Evolutionary conservation across 805 yeast species (phyloP).

Genomic region (Candida michaelii): DNA sequence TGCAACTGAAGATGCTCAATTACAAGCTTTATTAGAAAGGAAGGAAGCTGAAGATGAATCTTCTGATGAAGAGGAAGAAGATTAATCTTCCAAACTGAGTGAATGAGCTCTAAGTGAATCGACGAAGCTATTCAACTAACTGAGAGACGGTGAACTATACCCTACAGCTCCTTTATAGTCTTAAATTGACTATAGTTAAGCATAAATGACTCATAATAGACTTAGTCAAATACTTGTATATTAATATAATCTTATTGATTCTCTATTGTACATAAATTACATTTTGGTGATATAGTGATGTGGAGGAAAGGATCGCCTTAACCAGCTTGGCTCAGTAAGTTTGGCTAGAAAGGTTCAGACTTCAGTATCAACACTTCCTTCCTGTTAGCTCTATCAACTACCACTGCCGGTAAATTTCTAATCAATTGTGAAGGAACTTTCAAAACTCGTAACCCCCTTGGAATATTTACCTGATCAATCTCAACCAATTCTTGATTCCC

Average conservation of each 20-base stretch:
- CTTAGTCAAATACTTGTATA: conserved; percentile 9
- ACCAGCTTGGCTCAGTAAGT: too few relatives aligned
- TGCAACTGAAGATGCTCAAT: conserved; percentile 96
- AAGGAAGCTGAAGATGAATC: conserved; percentile 86
- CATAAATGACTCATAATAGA: too few relatives aligned
- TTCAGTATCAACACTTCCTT: conserved; percentile 30
- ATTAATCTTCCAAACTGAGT: conserved; percentile 17
- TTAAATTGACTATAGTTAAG: too few relatives aligned
- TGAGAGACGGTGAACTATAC: too few relatives aligned
- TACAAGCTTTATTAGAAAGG: conserved; percentile 91
- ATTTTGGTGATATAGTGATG: too few relatives aligned
- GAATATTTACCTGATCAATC: conserved; percentile 37
- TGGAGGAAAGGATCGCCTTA: too few relatives aligned
- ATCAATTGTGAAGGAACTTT: conserved; percentile 35
- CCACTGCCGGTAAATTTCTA: conserved; percentile 34
- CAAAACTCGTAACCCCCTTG: conserved; percentile 38
- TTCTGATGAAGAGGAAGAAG: conserved; percentile 74
- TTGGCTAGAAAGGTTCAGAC: conserved; percentile 4
- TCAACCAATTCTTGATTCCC: conserved; percentile 41
- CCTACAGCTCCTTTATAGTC: too few relatives aligned
- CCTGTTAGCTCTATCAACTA: conserved; percentile 41
- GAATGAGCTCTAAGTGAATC: too few relatives aligned
- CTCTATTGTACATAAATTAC: too few relatives aligned
- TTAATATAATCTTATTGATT: neutral
- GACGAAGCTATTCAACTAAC: too few relatives aligned